Evolutionary conservation across 148 eudicot genomes (phyloP).

Genomic region (Oxyria digyna): DNA sequence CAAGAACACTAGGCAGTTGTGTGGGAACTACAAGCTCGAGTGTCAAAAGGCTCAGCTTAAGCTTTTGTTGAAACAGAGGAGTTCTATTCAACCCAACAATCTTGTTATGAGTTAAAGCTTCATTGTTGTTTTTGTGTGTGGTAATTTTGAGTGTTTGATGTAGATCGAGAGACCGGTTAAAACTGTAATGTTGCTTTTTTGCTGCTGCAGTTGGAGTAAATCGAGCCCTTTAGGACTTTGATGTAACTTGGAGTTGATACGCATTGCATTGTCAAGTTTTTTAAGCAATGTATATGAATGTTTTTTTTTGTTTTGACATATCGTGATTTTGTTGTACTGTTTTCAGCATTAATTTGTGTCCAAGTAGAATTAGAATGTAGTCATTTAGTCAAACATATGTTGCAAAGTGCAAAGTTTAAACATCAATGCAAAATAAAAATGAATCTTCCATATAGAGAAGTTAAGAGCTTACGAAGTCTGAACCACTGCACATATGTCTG

Average conservation of each 20-base stretch:
- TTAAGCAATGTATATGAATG: background rate
- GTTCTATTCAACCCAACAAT: background rate
- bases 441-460: background rate
- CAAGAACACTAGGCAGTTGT: background rate
- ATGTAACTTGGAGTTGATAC: background rate
- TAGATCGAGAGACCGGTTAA: background rate
- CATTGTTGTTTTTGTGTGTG: background rate
- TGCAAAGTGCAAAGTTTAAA: too few relatives aligned
- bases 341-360: too few relatives aligned
- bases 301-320: background rate
- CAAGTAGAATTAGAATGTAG: too few relatives aligned
- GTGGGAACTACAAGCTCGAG: slow-evolving; percentile 1
- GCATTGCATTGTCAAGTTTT: background rate
- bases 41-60: slow-evolving; percentile 7
- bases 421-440: background rate
- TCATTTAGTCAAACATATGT: too few relatives aligned
- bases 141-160: background rate
- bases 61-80: background rate
- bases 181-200: background rate
- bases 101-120: background rate
- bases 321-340: too few relatives aligned
- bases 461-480: background rate
- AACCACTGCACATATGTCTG: background rate
- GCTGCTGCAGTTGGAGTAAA: background rate
- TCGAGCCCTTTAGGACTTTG: background rate